phyloP scores from a whole-genome alignment of 2,329 filamentous ascomycete genomes.

The Pyricularia pennisetigena region DNA sequence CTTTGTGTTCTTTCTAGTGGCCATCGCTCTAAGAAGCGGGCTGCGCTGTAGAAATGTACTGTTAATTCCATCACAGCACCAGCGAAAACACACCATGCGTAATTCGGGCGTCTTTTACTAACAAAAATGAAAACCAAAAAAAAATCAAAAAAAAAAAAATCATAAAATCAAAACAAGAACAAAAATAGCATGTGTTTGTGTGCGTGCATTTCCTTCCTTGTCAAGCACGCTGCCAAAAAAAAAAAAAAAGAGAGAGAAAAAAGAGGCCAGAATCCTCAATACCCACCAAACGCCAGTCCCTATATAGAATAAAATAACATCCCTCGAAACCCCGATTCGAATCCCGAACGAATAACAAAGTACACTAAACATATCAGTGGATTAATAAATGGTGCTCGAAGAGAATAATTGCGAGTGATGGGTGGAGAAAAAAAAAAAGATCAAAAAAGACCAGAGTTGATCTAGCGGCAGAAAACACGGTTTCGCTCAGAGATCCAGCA shows the following conservation, averaged over 20 bases:
- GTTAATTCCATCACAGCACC: background rate
- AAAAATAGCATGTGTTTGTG: background rate
- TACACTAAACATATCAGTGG: background rate
- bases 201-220: background rate
- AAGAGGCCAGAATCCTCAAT: background rate
- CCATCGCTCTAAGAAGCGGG: background rate
- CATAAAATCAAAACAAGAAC: no score
- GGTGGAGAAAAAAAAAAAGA: background rate
- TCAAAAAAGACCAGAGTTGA: background rate
- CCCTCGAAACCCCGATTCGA: background rate
- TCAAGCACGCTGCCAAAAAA: background rate
- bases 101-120: background rate
- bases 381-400: background rate
- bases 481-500: background rate
- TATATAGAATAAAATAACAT: background rate
- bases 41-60: background rate
- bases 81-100: background rate
- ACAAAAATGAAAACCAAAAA: background rate
- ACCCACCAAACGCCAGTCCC: background rate
- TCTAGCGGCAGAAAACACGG: background rate
- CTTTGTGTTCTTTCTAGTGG: background rate
- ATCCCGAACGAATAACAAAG: background rate
- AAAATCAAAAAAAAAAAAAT: no score
- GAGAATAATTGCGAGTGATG: background rate
- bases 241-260: no score